phyloP scores from a whole-genome alignment of 2,329 filamentous ascomycete genomes.

The Arthrinium phaeospermum region DNA sequence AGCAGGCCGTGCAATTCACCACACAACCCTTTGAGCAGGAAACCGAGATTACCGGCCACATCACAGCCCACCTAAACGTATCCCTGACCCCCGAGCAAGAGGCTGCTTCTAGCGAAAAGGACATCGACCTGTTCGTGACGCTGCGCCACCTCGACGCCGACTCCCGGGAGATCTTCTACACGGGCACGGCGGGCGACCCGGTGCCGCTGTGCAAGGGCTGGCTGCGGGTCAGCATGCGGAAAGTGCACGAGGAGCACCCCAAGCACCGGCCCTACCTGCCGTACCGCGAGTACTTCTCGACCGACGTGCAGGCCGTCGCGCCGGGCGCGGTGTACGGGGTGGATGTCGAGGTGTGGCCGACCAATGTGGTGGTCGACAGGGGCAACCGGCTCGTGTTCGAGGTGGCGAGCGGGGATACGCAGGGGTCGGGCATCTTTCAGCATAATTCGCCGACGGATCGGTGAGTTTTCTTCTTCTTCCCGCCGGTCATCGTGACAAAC shows the following conservation, averaged over 20 bases:
- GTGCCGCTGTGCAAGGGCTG: slow-evolving; percentile 69
- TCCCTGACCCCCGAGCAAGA: slow-evolving; percentile 59
- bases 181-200: slow-evolving; percentile 68
- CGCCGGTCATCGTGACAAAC: neutral
- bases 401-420: slow-evolving; percentile 54
- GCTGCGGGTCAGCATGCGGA: slow-evolving; percentile 63
- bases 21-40: slow-evolving; percentile 64
- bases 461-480: slow-evolving; percentile 30
- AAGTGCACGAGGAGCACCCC: slow-evolving; percentile 55
- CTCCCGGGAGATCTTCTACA: slow-evolving; percentile 67
- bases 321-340: slow-evolving; percentile 62
- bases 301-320: slow-evolving; percentile 60
- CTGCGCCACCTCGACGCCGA: slow-evolving; percentile 61
- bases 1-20: slow-evolving; percentile 61
- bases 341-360: slow-evolving; percentile 70
- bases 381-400: slow-evolving; percentile 54
- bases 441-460: slow-evolving; percentile 51
- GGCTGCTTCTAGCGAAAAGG: slow-evolving; percentile 39
- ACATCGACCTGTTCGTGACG: slow-evolving; percentile 70
- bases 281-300: slow-evolving; percentile 62
- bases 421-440: slow-evolving; percentile 55
- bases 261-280: slow-evolving; percentile 61
- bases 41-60: slow-evolving; percentile 73
- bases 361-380: slow-evolving; percentile 60
- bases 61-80: slow-evolving; percentile 68